phyloP scores from a whole-genome alignment of 371 early-diverging fungal genomes.

The Mucor plumbeus region DNA sequence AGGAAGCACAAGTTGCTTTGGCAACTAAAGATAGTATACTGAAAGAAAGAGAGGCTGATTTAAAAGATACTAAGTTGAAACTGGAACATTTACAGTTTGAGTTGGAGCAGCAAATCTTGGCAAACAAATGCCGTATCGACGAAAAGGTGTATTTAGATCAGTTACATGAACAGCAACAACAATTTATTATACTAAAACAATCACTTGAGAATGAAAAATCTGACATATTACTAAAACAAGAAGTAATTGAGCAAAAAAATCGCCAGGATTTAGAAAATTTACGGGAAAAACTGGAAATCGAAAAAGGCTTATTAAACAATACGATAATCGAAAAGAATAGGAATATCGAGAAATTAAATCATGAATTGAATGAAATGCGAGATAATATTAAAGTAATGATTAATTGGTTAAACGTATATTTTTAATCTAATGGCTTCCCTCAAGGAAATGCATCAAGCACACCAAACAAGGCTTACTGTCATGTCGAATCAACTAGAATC shows the following conservation, averaged over 20 bases:
- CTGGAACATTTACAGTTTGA: neutral
- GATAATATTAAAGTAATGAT: slow-evolving; percentile 17
- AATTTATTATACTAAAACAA: neutral
- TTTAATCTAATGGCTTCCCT: neutral
- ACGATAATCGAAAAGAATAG: slow-evolving; percentile 10
- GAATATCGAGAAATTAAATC: slow-evolving; percentile 17
- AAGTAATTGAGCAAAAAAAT: slow-evolving; percentile 12
- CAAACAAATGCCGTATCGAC: neutral
- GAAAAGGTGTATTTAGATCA: neutral
- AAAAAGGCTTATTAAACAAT: slow-evolving; percentile 10
- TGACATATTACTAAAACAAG: neutral
- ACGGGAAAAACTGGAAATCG: slow-evolving; percentile 14
- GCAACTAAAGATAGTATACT: neutral
- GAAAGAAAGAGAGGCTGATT: neutral
- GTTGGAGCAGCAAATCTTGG: neutral
- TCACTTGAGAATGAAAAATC: slow-evolving; percentile 17
- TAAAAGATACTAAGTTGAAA: neutral
- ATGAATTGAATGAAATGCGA: slow-evolving; percentile 27
- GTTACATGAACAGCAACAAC: neutral
- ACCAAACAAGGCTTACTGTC: slow-evolving; percentile 24
- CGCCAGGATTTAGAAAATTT: slow-evolving; percentile 18
- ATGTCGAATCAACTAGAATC: slow-evolving; percentile 19
- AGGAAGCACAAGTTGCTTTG: neutral
- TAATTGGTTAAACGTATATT: neutral
- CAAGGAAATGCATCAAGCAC: slow-evolving; percentile 25